Conservation (phyloP, 2,329 filamentous ascomycete species). For the Colletotrichum spaethianum region DNA sequence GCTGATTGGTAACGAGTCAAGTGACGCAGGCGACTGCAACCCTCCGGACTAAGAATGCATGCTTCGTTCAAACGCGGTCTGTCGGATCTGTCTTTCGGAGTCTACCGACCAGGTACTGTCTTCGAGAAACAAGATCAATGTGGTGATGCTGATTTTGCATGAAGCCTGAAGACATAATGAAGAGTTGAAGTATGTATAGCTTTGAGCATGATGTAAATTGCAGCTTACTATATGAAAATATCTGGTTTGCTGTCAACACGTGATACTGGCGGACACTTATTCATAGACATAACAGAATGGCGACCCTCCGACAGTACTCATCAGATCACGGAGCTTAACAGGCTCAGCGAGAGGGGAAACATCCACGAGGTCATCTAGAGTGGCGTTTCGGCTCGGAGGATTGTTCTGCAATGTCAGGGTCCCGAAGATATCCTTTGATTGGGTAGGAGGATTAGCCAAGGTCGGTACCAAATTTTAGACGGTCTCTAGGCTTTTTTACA, state of each 20-base stretch:
- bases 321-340: conserved; percentile 52
- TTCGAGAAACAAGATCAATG: neutral
- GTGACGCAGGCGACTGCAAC: neutral
- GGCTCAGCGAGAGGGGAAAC: conserved; percentile 52
- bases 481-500: neutral
- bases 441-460: neutral
- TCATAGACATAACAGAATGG: conserved; percentile 62
- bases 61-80: neutral
- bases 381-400: conserved; percentile 58
- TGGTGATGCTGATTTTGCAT: neutral
- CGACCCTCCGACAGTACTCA: conserved; percentile 56
- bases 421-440: conserved; percentile 50
- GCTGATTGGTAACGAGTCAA: neutral
- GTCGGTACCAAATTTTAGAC: neutral
- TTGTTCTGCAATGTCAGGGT: conserved; percentile 59
- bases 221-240: neutral
- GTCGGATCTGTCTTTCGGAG: neutral
- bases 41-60: neutral
- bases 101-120: neutral
- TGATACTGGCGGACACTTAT: neutral
- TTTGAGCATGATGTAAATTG: neutral
- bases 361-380: conserved; percentile 55
- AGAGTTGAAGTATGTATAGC: neutral
- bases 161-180: neutral
- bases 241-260: neutral